phyloP scores from a whole-genome alignment of 768 basidiomycete species.

The Boletus rubropictus region DNA sequence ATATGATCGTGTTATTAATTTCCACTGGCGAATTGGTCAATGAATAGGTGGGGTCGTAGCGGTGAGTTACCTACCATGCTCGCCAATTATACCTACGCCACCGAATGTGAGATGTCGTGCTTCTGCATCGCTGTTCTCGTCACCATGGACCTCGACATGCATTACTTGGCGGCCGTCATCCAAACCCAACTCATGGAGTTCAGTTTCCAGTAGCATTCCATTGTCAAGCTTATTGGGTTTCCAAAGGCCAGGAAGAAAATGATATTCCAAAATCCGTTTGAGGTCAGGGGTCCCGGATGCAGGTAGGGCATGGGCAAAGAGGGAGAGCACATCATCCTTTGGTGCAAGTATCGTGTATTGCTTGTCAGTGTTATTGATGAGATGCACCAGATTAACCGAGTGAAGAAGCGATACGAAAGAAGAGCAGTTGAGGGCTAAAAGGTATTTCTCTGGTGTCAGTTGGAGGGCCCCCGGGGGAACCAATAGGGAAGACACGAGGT shows the following conservation, averaged over 20 bases:
- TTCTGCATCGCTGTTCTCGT: conserved; percentile 41
- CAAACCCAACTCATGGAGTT: conserved; percentile 65
- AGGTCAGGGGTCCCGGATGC: conserved; percentile 63
- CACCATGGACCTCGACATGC: conserved; percentile 52
- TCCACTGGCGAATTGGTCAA: conserved; percentile 44
- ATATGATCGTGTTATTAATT: conserved; percentile 75
- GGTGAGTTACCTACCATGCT: conserved; percentile 51
- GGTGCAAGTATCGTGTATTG: conserved; percentile 90
- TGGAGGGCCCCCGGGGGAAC: conserved; percentile 69
- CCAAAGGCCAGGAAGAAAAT: conserved; percentile 85
- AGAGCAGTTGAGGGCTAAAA: conserved; percentile 87
- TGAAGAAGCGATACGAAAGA: conserved; percentile 85
- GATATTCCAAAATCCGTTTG: conserved; percentile 73
- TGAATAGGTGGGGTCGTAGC: neutral
- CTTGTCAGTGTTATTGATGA: conserved; percentile 64
- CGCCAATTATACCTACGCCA: conserved; percentile 73
- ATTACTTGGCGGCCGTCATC: conserved; percentile 67
- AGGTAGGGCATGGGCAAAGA: conserved; percentile 53
- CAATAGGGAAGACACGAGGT: conserved; percentile 80
- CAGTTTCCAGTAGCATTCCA: conserved; percentile 75
- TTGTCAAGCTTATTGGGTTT: conserved; percentile 62
- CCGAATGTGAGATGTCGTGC: conserved; percentile 69
- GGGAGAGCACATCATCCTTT: conserved; percentile 71
- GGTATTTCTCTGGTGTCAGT: conserved; percentile 91
- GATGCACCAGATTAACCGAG: conserved; percentile 64